A percentile compares a stretch with the other conserved stretches of the same genome.
Evolutionary conservation across 768 basidiomycete species (phyloP).

Genomic region (Agaricus blazei): DNA sequence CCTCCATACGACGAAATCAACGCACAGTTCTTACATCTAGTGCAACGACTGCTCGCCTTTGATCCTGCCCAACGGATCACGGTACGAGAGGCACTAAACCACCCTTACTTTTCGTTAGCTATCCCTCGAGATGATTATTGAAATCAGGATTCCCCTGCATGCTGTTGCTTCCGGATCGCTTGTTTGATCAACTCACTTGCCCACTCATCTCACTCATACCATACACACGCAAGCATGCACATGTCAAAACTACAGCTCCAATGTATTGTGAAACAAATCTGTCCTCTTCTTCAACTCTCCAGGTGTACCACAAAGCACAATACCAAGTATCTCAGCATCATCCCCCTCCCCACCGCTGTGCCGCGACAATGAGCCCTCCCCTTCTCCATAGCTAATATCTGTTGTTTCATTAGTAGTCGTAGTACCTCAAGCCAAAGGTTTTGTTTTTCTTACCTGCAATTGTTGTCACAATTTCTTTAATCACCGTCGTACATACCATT

Average conservation of each 20-base stretch:
- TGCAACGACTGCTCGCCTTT: constrained; percentile 81
- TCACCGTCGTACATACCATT: constrained; percentile 1
- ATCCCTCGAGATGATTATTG: constrained; percentile 48
- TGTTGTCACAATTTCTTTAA: constrained; percentile 1
- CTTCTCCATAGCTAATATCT: constrained; percentile 3
- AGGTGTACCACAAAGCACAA: constrained; percentile 5
- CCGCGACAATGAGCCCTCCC: background rate
- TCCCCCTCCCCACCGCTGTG: background rate
- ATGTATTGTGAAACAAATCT: constrained; percentile 10
- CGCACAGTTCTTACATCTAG: constrained; percentile 81
- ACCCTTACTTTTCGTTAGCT: constrained; percentile 76
- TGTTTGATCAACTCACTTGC: background rate
- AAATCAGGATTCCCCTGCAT: background rate
- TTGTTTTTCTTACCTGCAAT: background rate
- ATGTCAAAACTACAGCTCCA: background rate
- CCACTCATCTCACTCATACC: background rate
- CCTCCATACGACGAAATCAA: constrained; percentile 70
- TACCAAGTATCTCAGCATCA: background rate
- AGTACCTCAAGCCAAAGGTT: background rate
- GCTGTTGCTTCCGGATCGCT: background rate
- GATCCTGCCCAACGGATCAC: constrained; percentile 87
- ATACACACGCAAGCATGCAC: background rate
- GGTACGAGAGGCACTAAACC: constrained; percentile 82
- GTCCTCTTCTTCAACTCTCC: background rate
- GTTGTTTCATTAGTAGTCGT: constrained; percentile 10